Percentiles rank a stretch among this genome's conserved stretches.
These are phyloP conservation scores for Colletotrichum neosansevieriae DNA, from an alignment of 2,329 filamentous ascomycete genomes.

Conservation along the genomic window DNA sequence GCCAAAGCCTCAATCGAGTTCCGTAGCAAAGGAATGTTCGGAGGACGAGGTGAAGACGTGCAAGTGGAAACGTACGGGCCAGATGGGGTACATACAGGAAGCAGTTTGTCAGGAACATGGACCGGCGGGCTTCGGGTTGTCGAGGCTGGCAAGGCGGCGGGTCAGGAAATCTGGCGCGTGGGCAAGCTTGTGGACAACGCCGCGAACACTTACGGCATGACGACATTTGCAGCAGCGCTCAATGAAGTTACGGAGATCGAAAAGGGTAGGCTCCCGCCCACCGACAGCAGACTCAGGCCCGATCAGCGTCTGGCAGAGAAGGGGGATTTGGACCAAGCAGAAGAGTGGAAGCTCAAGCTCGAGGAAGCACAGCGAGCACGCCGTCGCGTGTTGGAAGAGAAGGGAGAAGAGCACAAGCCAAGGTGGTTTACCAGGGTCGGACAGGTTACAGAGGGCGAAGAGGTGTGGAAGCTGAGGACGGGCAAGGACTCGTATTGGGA, in stretches of 20 bases:
- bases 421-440: constrained; percentile 85
- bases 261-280: constrained; percentile 78
- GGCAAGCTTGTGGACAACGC: constrained; percentile 84
- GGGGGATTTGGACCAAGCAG: constrained; percentile 85
- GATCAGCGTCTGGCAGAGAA: constrained; percentile 89
- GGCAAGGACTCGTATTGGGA: constrained; percentile 97
- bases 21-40: constrained; percentile 96
- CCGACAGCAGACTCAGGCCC: constrained; percentile 85
- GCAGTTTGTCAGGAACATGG: constrained; percentile 86
- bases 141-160: constrained; percentile 70
- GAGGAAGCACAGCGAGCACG: constrained; percentile 88
- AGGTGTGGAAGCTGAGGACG: constrained; percentile 80
- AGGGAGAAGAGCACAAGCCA: constrained; percentile 78
- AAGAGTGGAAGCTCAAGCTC: constrained; percentile 83
- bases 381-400: constrained; percentile 80
- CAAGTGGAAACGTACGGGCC: constrained; percentile 78
- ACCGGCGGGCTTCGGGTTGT: constrained; percentile 78
- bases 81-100: constrained; percentile 73
- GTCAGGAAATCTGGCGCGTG: constrained; percentile 81
- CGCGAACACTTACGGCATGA: constrained; percentile 86
- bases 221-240: constrained; percentile 84
- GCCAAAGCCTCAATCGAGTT: constrained; percentile 90
- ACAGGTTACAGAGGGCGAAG: constrained; percentile 69
- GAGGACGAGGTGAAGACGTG: constrained; percentile 92
- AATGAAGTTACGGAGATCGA: constrained; percentile 92